Evolutionary conservation across 345 rosid genomes (phyloP).

Genomic region (Pistacia atlantica): DNA sequence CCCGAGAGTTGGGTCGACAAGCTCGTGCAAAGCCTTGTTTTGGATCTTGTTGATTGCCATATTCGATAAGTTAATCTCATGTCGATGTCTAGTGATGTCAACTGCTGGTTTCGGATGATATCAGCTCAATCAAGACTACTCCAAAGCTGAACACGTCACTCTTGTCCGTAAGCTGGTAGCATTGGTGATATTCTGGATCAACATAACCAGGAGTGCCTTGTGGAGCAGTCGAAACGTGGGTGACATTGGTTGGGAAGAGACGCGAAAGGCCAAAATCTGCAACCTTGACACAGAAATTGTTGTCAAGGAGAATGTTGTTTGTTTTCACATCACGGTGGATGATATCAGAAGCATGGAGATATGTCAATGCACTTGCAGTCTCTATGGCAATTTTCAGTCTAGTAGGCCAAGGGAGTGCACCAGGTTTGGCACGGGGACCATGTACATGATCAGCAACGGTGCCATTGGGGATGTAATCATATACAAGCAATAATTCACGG

Average conservation of each 20-base stretch:
- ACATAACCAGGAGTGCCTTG: constrained; percentile 97
- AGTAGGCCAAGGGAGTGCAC: constrained; percentile 60
- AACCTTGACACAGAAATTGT: constrained; percentile 76
- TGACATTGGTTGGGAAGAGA: constrained; percentile 61
- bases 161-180: constrained; percentile 81
- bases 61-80: constrained; percentile 76
- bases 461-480: constrained; percentile 84
- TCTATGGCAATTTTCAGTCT: constrained; percentile 82
- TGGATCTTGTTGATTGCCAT: constrained; percentile 85
- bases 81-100: constrained; percentile 77
- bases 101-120: constrained; percentile 89
- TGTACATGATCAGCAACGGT: constrained; percentile 89
- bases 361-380: constrained; percentile 73
- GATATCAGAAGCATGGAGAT: constrained; percentile 74
- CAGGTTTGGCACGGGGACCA: constrained; percentile 63
- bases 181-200: constrained; percentile 87
- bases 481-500: constrained; percentile 76
- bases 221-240: constrained; percentile 91
- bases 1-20: constrained; percentile 73
- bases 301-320: constrained; percentile 82
- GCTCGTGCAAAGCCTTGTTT: constrained; percentile 54
- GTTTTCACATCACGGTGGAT: constrained; percentile 94
- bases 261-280: constrained; percentile 94
- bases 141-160: constrained; percentile 92
- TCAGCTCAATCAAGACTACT: constrained; percentile 62